Evolutionary conservation across 2,329 filamentous ascomycete species (phyloP), one percentile per base, ranked within the genome.

Genomic region (Pseudogymnoascus sp.): DNA sequence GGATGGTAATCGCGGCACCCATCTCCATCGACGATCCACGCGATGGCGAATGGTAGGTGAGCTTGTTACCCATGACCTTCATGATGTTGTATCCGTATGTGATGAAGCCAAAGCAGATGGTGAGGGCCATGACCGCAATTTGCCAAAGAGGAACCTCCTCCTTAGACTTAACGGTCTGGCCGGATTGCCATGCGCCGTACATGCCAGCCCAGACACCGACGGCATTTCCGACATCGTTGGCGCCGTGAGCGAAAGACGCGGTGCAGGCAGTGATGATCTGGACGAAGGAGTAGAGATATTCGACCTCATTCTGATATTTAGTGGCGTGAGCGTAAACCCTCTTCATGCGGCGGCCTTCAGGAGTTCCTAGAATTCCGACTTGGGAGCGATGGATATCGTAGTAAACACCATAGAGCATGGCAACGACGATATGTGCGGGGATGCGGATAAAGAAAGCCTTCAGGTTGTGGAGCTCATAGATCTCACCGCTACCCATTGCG

Each of bases 81-180:
- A 91, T 91, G 77, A 91, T 91, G 79, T 91, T 91, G 79, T 91
- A 91, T 8, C 89, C 89, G 70, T 91, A 91, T 12, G 88, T 91
- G 71, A 87, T 79, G 63, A 91, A 80, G 68, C 89, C 89, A 43
- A 86, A 66, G 56, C 82, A 89, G 71, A 91, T 86, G 40, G 79
- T 84, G 1, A 79, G 73, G 26, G 85, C 81, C 11, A 89, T 78
- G 16, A 92, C 87, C 60, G 86, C 89, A 62, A 93, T 82, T 75
- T 91, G 89, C 90, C 90, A 93, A 53, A 89, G 71, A 3, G 87
- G 87, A 0, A 93, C 89, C 0, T 82, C 75, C 2, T 85, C 83
- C 76, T 90, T 89, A 67, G 85, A 75, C 2, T 78, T 78, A 12
- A 83, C 79, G 3, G 87, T 81, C 31, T 78, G 78, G 62, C 89